Evolutionary conservation across 1,284 basidiomycete genomes (phyloP), one percentile per base, ranked within the genome.

Genomic region (Stereum hirsutum): DNA sequence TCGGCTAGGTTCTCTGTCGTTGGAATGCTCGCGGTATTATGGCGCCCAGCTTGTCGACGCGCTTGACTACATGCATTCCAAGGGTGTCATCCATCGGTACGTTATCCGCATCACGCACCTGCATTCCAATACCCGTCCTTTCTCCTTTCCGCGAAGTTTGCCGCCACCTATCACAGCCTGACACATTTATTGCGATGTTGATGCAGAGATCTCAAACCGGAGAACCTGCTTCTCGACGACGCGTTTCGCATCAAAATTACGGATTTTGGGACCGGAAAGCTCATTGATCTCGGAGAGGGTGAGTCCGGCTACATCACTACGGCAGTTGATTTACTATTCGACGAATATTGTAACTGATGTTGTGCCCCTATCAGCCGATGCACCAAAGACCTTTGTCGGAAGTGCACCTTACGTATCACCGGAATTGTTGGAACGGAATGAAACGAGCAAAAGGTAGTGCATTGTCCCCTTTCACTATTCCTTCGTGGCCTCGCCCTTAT

Each of bases 361-460:
- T 26, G 30, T 24, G 45, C 25, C 21, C 30, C 14, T 23, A 23
- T 5, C 52, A 74, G 73, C 61, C 42, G 67, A 75, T 52, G 66
- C 71, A 20, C 72, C 51, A 12, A 81, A 78, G 49, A 92, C 90
- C 0, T 99, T 96, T 63, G 96, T 99, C 19, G 95, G 95, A 8
- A 96, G 94, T 1, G 91, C 95, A 0, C 92, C 97, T 54, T 99
- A 98, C 57, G 89, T 97, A 46, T 85, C 89, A 8, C 95, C 95
- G 1, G 95, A 99, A 62, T 72, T 99, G 8, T 67, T 99, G 17
- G 78, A 84, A 45, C 74, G 76, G 38, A 84, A 85, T 49, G 77
- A 79, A 56, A 83, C 81, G 12, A 83, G 78, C 50, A 77, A 72
- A 61, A 80, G 81, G 84, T 82, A 46, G 43, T 19, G 41, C 27